These are phyloP conservation scores for Talaromyces nanjingensis DNA, from an alignment of 495 filamentous ascomycete genomes.

Conservation along the genomic window DNA sequence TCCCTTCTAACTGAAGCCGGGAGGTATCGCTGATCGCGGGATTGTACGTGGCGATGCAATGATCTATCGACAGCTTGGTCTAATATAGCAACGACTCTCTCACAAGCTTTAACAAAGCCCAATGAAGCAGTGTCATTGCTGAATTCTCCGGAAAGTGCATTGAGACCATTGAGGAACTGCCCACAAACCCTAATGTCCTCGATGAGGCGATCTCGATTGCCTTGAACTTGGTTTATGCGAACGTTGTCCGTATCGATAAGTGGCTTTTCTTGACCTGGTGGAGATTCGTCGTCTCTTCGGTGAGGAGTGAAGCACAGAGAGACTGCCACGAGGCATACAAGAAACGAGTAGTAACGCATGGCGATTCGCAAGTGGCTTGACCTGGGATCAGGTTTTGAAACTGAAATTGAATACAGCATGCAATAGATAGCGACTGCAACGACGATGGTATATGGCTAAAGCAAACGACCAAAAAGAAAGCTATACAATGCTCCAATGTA, in stretches of 20 bases:
- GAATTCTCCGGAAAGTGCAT: neutral
- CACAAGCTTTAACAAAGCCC: neutral
- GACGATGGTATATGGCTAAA: neutral
- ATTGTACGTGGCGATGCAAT: neutral
- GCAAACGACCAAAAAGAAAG: neutral
- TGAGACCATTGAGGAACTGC: constrained; percentile 1
- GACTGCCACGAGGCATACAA: constrained; percentile 4
- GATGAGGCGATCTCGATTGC: neutral
- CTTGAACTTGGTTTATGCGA: neutral
- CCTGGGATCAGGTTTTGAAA: neutral
- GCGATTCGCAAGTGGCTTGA: neutral
- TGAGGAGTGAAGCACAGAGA: constrained; percentile 2
- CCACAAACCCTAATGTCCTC: neutral
- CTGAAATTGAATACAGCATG: neutral
- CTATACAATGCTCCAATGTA: neutral
- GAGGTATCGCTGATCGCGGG: neutral
- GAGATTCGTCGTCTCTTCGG: neutral
- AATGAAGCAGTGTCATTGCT: neutral
- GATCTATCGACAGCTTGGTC: neutral
- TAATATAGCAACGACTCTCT: neutral
- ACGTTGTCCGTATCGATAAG: neutral
- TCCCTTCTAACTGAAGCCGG: neutral
- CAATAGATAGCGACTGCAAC: neutral
- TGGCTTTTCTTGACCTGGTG: neutral
- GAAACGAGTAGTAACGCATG: constrained; percentile 6